Conservation (phyloP, 345 rosid species). For the Tarenaya hassleriana region DNA sequence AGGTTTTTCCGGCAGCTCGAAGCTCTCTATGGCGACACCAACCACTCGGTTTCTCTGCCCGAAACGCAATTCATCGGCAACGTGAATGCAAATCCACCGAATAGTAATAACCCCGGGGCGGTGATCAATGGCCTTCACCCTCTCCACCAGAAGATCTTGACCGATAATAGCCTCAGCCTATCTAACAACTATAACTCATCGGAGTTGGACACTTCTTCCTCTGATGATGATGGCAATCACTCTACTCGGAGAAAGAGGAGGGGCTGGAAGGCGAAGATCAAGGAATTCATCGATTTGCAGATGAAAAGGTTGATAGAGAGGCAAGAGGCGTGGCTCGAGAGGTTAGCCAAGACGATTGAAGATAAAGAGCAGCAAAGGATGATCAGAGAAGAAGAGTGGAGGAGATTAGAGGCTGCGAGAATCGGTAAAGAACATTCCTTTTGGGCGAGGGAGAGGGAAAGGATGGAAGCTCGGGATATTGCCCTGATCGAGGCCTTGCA, state of each 20-base stretch:
- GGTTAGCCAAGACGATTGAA: constrained; percentile 66
- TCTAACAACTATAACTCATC: constrained; percentile 52
- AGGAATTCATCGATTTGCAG: constrained; percentile 67
- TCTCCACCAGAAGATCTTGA: constrained; percentile 29
- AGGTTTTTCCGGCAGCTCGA: constrained; percentile 95
- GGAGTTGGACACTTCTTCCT: constrained; percentile 58
- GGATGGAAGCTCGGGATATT: constrained; percentile 85
- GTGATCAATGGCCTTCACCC: constrained; percentile 23
- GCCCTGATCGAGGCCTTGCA: constrained; percentile 73
- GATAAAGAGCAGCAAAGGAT: constrained; percentile 69
- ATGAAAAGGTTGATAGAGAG: constrained; percentile 78
- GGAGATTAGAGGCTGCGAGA: constrained; percentile 57
- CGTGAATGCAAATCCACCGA: constrained; percentile 22
- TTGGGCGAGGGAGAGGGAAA: constrained; percentile 85
- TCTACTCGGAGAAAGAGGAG: constrained; percentile 45
- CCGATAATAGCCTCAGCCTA: constrained; percentile 66
- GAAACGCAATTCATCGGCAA: constrained; percentile 38
- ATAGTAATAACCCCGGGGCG: constrained; percentile 22
- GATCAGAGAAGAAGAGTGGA: constrained; percentile 83
- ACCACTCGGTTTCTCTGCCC: constrained; percentile 37
- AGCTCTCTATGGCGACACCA: constrained; percentile 80
- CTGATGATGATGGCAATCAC: constrained; percentile 50
- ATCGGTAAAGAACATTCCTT: constrained; percentile 63
- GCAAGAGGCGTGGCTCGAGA: constrained; percentile 88
- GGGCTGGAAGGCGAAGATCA: constrained; percentile 72